phyloP scores from a whole-genome alignment of 2,329 filamentous ascomycete species.

The Fonsecaea multimorphosa region DNA sequence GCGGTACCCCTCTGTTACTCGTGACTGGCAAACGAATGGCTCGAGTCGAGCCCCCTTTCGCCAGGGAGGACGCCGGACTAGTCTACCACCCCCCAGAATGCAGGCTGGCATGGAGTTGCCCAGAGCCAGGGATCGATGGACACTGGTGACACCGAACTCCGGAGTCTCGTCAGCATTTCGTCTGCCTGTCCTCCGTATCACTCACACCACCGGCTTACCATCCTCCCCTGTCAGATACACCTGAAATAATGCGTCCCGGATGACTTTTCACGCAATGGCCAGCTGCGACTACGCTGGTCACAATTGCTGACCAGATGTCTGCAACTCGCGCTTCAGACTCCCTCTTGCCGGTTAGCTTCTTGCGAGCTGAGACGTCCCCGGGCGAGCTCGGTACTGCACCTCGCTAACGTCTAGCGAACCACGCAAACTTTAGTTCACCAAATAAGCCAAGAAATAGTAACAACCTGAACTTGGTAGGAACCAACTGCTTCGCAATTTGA shows the following conservation, averaged over 20 bases:
- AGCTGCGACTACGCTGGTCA: not conserved
- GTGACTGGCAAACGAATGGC: not conserved
- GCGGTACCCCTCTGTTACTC: not conserved
- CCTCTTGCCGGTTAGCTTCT: conserved; percentile 1
- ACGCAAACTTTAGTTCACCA: not conserved
- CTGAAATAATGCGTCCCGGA: not conserved
- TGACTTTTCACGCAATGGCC: not conserved
- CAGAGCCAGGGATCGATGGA: not conserved
- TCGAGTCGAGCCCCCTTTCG: not conserved
- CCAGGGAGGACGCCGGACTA: not conserved
- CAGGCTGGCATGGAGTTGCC: too few species aligned
- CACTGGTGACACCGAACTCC: not conserved
- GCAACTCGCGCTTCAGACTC: not conserved
- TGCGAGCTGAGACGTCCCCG: conserved; percentile 7
- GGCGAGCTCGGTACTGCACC: not conserved
- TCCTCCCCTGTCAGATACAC: not conserved
- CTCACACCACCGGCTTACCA: not conserved
- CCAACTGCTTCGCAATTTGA: not conserved
- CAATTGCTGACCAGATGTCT: not conserved
- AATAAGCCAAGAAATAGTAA: not conserved
- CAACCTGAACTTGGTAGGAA: not conserved
- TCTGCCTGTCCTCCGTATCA: not conserved
- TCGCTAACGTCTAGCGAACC: not conserved
- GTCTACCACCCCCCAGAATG: too few species aligned
- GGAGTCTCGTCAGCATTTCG: not conserved